phyloP scores from a whole-genome alignment of 805 yeast species.

The Metschnikowia shivogae region DNA sequence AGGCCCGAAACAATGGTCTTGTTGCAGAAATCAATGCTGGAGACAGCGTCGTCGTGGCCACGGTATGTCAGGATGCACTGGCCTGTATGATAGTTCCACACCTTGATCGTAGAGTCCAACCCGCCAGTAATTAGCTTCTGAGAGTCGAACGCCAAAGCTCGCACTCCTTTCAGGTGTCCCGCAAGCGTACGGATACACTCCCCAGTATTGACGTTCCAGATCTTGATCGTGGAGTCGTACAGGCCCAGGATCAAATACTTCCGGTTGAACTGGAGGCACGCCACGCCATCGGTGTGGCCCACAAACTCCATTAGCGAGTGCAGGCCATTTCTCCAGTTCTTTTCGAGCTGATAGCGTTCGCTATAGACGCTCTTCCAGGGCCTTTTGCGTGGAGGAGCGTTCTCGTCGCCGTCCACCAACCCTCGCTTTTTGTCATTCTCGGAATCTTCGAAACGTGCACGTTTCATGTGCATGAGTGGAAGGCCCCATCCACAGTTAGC shows the following conservation, averaged over 20 bases:
- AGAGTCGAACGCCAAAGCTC: conserved; percentile 79
- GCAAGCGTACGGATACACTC: conserved; percentile 67
- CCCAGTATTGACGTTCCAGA: conserved; percentile 89
- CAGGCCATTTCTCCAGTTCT: conserved; percentile 89
- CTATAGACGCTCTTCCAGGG: conserved; percentile 96
- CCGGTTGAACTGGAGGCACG: conserved; percentile 80
- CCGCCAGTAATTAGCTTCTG: conserved; percentile 91
- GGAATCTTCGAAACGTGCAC: conserved; percentile 33
- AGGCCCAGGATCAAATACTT: conserved; percentile 82
- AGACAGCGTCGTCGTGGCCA: conserved; percentile 85
- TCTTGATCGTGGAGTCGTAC: conserved; percentile 81
- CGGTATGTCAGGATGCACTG: conserved; percentile 89
- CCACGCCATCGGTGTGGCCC: conserved; percentile 88
- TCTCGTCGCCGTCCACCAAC: not conserved
- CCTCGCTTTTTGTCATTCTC: not conserved
- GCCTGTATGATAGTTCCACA: conserved; percentile 95
- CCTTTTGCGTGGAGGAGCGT: conserved; percentile 32
- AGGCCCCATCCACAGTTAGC: conserved; percentile 99
- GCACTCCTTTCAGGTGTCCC: conserved; percentile 89
- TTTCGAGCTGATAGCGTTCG: conserved; percentile 86
- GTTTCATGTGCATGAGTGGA: conserved; percentile 86
- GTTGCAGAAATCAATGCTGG: conserved; percentile 74
- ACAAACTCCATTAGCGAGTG: conserved; percentile 59
- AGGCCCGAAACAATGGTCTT: conserved; percentile 89
- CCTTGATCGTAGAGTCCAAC: conserved; percentile 83